These are phyloP conservation scores for Cardamine occulta DNA, from an alignment of 345 rosid species.

Conservation along the genomic window DNA sequence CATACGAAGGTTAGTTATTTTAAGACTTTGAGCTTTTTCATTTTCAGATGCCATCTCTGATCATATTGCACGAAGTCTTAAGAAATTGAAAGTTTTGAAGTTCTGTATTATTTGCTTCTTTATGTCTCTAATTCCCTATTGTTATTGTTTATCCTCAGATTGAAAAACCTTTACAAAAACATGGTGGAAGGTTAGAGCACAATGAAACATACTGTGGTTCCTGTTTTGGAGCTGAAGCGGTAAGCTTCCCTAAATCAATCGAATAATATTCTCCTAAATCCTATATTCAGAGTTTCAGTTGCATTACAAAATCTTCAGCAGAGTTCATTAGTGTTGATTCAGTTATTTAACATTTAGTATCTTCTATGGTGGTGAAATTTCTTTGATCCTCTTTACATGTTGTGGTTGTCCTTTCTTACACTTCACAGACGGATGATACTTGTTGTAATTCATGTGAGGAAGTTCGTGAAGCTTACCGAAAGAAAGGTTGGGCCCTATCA, in stretches of 20 bases:
- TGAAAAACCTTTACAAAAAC: slow-evolving; percentile 94
- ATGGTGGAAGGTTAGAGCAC: slow-evolving; percentile 98
- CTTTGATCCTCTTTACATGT: slow-evolving; percentile 11
- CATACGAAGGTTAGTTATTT: slow-evolving; percentile 73
- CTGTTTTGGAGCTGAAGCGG: slow-evolving; percentile 91
- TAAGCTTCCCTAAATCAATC: slow-evolving; percentile 38
- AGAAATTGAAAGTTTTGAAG: neutral
- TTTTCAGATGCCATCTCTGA: neutral
- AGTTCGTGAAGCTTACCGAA: slow-evolving; percentile 88
- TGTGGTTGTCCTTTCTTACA: slow-evolving; percentile 10
- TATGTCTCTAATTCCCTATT: neutral
- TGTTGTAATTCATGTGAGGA: slow-evolving; percentile 91
- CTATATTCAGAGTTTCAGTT: neutral
- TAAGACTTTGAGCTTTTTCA: neutral
- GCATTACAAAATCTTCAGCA: neutral
- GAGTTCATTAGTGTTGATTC: slow-evolving; percentile 4
- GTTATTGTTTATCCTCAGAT: slow-evolving; percentile 48
- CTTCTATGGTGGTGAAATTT: neutral
- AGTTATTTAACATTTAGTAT: neutral
- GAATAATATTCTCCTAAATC: neutral
- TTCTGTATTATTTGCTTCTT: neutral
- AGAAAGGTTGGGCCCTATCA: slow-evolving; percentile 83
- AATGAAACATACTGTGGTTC: slow-evolving; percentile 97
- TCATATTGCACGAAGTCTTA: slow-evolving; percentile 15
- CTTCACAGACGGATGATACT: slow-evolving; percentile 71